Evolutionary conservation across 495 filamentous ascomycete genomes (phyloP), one percentile per base, ranked within the genome.

Genomic region (Evernia prunastri): DNA sequence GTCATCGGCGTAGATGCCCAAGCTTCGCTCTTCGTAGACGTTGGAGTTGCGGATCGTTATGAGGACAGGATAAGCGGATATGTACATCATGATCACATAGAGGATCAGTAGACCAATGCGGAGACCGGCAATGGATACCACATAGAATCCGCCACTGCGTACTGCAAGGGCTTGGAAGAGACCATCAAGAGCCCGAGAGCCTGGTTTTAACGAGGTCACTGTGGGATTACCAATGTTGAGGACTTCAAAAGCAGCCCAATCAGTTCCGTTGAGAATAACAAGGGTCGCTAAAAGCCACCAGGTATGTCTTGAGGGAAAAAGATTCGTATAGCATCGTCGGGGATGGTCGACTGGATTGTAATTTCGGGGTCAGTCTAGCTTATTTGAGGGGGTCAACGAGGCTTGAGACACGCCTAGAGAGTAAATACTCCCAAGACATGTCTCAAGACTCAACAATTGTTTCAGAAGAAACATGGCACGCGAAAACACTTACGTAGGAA

Each of bases 61-160:
- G 10, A 82, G 84, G 37, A 88, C 83, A 10, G 85, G 85, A 66
- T 81, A 86, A 53, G 81, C 83, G 33, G 78, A 82, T 43, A 88
- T 84, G 73, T 93, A 96, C 89, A 95, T 96, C 90, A 94, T 95
- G 31, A 93, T 82, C n/a, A 91, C 84, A 72, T 96, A 96, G 29
- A 94, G 78, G 20, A 91, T 81, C 65, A 92, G 87, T 1, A 95
- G 76, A 4, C 85, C 85, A 61, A 91, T 87, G 31, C 85, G 87
- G 8, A 93, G 77, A 27, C 79, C 77, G 17, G 89, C 71, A 47
- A 96, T 91, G 7, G 79, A 72, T 49, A 96, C 86, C 54, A 96
- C 86, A 67, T 90, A 91, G 74, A 96, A 95, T 3, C 92, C 92
- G 20, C 89, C 91, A 25, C 84, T 84, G 12, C 91, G 88, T 0